Base-by-base conservation (phyloP, 345 rosid genomes). In the Eucalyptus pauciflora region DNA sequence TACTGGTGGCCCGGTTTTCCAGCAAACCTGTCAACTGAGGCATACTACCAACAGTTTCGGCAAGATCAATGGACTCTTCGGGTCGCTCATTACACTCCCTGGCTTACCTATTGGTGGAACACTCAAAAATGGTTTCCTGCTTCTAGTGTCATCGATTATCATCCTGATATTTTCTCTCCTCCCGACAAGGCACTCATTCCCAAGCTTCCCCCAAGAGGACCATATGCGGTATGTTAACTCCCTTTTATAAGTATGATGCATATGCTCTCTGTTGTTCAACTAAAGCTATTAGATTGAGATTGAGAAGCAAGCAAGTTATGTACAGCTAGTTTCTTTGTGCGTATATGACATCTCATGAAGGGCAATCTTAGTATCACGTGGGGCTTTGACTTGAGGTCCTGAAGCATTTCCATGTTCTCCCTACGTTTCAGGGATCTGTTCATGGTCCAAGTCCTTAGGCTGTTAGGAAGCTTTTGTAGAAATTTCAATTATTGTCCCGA, bases 71-170 rank as follows among this genome's bases (percentile, higher is more conserved):
- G 97, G 97, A 88, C 95, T 17, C 89, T 91, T 52, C 92, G 95
- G 88, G 95, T 94, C 87, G 94, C 93, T 90, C 96, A 95, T 87
- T 92, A 94, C 37, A 90, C 92, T 56, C 96, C 96, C 71, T 95
- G 95, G 96, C 96, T 96, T 27, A 88, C 88, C 37, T 91, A 96
- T 88, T 96, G 97, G 97, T 95, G 96, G 97, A 95, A 96, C 90
- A 91, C 95, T 16, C 96, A 94, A 86, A 93, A 89, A 76, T 91
- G 93, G 94, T 93, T 95, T 90, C 94, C 92, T 67, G 89, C 92
- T 7, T 93, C 93, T 16, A 89, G 92, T 88, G 94, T 91, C 88
- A 86, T 89, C 69, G 49, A 92, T 50, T 80, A 86, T 4, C 91
- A 62, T 20, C 89, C 86, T 27, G 91, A 91, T 37, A 15, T 86